Conservation (phyloP, 805 yeast species). For the Saturnispora dispora region DNA sequence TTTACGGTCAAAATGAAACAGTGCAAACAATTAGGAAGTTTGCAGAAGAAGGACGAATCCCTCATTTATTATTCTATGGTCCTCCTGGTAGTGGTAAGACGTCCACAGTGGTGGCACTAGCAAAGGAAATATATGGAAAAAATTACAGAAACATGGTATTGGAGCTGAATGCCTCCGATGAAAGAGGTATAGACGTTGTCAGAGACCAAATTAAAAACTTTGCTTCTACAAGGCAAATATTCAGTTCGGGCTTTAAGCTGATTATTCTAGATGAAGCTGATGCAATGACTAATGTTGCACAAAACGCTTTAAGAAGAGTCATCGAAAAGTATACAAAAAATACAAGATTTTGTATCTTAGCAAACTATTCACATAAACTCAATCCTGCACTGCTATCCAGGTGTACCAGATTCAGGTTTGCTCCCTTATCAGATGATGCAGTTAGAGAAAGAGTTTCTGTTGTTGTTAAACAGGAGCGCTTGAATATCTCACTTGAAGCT, state of each 20-base stretch:
- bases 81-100: conserved; percentile 95
- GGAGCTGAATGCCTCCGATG: conserved; percentile 94
- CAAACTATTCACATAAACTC: conserved; percentile 90
- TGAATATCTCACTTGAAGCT: conserved; percentile 53
- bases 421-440: conserved; percentile 65
- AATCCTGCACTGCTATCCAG: conserved; percentile 92
- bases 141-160: conserved; percentile 81
- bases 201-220: conserved; percentile 93
- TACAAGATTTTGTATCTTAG: conserved; percentile 91
- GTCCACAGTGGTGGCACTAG: conserved; percentile 79
- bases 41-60: conserved; percentile 73
- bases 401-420: conserved; percentile 90
- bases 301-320: conserved; percentile 70
- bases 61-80: conserved; percentile 89
- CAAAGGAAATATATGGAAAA: conserved; percentile 77
- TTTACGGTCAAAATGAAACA: conserved; percentile 84
- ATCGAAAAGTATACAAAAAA: conserved; percentile 91
- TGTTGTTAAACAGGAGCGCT: conserved; percentile 61
- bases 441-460: conserved; percentile 56
- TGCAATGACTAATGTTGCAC: conserved; percentile 85
- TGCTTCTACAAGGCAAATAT: conserved; percentile 93
- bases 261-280: conserved; percentile 95
- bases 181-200: conserved; percentile 97
- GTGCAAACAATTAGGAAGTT: conserved; percentile 79
- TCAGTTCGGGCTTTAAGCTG: conserved; percentile 74